Conservation (phyloP, 2,329 filamentous ascomycete species). For the Whalleya microplaca region DNA sequence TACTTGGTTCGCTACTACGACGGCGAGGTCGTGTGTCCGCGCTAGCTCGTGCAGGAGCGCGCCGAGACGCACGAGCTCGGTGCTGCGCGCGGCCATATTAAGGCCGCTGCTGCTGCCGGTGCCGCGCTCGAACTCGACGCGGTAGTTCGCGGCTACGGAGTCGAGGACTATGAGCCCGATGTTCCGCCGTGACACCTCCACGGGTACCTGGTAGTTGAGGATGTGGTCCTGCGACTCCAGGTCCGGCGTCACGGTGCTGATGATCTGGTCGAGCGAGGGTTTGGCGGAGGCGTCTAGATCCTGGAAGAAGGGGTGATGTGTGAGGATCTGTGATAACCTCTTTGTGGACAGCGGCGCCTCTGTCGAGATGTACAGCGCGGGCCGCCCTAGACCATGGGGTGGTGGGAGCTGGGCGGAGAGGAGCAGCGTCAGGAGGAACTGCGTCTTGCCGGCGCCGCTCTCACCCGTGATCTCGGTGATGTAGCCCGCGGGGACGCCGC, state of each 20-base stretch:
- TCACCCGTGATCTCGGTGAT: constrained; percentile 91
- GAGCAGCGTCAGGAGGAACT: constrained; percentile 84
- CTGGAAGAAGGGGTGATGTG: constrained; percentile 63
- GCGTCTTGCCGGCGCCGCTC: constrained; percentile 93
- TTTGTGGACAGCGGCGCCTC: constrained; percentile 83
- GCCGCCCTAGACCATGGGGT: constrained; percentile 70
- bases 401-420: constrained; percentile 81
- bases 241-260: constrained; percentile 83
- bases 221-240: constrained; percentile 97
- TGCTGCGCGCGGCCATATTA: constrained; percentile 75
- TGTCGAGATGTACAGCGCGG: constrained; percentile 92
- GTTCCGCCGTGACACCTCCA: constrained; percentile 74
- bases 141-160: constrained; percentile 93
- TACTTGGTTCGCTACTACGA: constrained; percentile 95
- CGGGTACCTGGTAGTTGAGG: constrained; percentile 86
- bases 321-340: constrained; percentile 79
- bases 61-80: constrained; percentile 77
- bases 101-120: constrained; percentile 46
- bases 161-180: constrained; percentile 86
- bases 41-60: constrained; percentile 77
- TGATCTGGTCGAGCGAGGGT: constrained; percentile 74
- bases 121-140: constrained; percentile 79
- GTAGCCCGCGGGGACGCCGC: constrained; percentile 79
- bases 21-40: constrained; percentile 71
- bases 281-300: constrained; percentile 31